phyloP scores from a whole-genome alignment of 805 yeast genomes.

The Nakazawaea pomicola region DNA sequence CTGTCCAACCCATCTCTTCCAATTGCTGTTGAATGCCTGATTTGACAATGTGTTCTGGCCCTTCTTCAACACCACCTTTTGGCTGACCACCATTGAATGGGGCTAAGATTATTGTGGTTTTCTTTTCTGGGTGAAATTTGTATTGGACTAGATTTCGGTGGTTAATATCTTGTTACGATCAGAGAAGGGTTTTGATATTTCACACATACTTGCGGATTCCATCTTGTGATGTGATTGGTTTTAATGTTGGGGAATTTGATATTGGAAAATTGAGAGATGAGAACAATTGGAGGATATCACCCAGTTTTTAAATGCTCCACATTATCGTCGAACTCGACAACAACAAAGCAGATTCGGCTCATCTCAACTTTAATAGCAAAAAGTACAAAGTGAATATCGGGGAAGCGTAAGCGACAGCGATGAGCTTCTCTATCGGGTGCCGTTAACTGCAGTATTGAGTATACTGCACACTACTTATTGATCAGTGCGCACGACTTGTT shows the following conservation, averaged over 20 bases:
- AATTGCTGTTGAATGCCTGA: constrained; percentile 66
- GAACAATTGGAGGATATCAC: background rate
- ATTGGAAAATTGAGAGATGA: too few species aligned
- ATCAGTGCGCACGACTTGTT: too few species aligned
- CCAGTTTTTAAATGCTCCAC: background rate
- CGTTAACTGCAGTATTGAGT: background rate
- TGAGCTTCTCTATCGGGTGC: background rate
- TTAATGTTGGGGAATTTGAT: too few species aligned
- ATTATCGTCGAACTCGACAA: background rate
- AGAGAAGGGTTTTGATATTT: background rate
- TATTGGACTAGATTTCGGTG: constrained; percentile 27
- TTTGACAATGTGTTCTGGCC: constrained; percentile 77
- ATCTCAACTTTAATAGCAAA: background rate
- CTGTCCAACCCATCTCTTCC: constrained; percentile 67
- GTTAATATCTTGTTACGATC: constrained; percentile 5
- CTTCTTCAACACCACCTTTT: constrained; percentile 88
- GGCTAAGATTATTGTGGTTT: constrained; percentile 72
- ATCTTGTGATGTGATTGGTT: background rate
- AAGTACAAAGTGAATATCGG: background rate
- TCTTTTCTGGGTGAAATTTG: constrained; percentile 49
- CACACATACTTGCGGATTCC: background rate
- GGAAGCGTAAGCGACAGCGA: background rate
- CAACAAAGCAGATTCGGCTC: too few species aligned
- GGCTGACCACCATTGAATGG: constrained; percentile 98
- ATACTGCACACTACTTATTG: too few species aligned